phyloP scores from a whole-genome alignment of 1,284 basidiomycete genomes.

The Cystobasidium slooffiae region DNA sequence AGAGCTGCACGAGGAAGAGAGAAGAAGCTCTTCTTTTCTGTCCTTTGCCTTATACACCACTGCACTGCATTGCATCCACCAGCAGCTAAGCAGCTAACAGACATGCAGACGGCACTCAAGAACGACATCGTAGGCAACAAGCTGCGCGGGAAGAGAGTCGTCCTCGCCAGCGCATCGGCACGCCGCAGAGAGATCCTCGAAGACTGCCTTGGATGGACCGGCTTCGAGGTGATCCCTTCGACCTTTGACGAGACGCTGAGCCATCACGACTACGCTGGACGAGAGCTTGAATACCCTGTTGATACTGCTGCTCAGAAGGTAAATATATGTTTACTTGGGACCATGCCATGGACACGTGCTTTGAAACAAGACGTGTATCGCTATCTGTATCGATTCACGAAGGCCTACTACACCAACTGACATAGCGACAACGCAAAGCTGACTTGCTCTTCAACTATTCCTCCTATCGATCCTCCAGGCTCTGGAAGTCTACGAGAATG shows the following conservation, averaged over 20 bases:
- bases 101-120: conserved; percentile 35
- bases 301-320: conserved; percentile 43
- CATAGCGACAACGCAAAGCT: not conserved
- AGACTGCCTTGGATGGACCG: conserved; percentile 64
- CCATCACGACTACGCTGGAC: conserved; percentile 64
- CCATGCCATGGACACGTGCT: not conserved
- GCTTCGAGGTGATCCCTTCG: conserved; percentile 81
- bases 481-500: conserved; percentile 84
- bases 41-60: not conserved
- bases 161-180: conserved; percentile 84
- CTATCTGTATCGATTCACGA: not conserved
- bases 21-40: not conserved
- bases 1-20: not conserved
- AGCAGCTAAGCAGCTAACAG: not conserved
- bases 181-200: conserved; percentile 82
- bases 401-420: not conserved
- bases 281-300: conserved; percentile 27
- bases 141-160: conserved; percentile 58
- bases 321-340: not conserved
- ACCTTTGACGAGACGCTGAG: conserved; percentile 83
- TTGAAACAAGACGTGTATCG: not conserved
- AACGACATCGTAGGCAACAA: conserved; percentile 21
- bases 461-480: conserved; percentile 59
- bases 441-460: not conserved
- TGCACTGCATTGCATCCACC: not conserved